Conservation (phyloP, 2,329 filamentous ascomycete genomes). For the Trichoderma afroharzianum region DNA sequence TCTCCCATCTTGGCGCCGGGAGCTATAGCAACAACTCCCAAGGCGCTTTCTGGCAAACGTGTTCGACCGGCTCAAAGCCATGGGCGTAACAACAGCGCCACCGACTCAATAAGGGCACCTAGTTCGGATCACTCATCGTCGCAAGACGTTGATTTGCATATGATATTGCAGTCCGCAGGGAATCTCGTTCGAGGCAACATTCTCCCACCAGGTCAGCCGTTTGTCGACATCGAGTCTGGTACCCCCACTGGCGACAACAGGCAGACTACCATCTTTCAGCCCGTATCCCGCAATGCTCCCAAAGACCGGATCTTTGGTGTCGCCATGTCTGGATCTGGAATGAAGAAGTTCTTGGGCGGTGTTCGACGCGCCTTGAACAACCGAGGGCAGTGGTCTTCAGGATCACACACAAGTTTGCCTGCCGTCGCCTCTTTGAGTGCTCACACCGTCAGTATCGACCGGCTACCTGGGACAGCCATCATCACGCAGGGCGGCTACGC, state of each 20-base stretch:
- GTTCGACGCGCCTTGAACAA: slow-evolving; percentile 79
- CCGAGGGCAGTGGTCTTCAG: slow-evolving; percentile 42
- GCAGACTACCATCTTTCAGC: slow-evolving; percentile 52
- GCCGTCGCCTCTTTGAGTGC: slow-evolving; percentile 48
- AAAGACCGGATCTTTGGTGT: slow-evolving; percentile 51
- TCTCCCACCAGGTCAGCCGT: slow-evolving; percentile 76
- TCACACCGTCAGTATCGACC: slow-evolving; percentile 53
- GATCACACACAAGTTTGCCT: slow-evolving; percentile 46
- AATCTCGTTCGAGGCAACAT: slow-evolving; percentile 84
- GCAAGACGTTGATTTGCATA: slow-evolving; percentile 55
- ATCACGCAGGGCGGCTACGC: slow-evolving; percentile 52
- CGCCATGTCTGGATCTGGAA: slow-evolving; percentile 66
- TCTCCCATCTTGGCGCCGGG: slow-evolving; percentile 45
- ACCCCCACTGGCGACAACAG: slow-evolving; percentile 45
- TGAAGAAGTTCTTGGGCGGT: slow-evolving; percentile 82
- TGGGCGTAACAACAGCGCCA: slow-evolving; percentile 83
- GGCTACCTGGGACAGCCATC: slow-evolving; percentile 55
- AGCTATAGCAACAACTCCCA: slow-evolving; percentile 56
- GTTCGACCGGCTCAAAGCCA: slow-evolving; percentile 59
- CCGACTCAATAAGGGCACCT: slow-evolving; percentile 75
- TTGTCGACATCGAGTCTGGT: slow-evolving; percentile 64
- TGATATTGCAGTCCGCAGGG: slow-evolving; percentile 68
- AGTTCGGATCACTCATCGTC: slow-evolving; percentile 48
- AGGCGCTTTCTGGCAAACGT: slow-evolving; percentile 55
- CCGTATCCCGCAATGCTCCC: slow-evolving; percentile 35